A percentile compares a stretch with the other conserved stretches of the same genome.
These are phyloP conservation scores for Elsinoe australis DNA, from an alignment of 2,329 filamentous ascomycete species.

Conservation along the genomic window DNA sequence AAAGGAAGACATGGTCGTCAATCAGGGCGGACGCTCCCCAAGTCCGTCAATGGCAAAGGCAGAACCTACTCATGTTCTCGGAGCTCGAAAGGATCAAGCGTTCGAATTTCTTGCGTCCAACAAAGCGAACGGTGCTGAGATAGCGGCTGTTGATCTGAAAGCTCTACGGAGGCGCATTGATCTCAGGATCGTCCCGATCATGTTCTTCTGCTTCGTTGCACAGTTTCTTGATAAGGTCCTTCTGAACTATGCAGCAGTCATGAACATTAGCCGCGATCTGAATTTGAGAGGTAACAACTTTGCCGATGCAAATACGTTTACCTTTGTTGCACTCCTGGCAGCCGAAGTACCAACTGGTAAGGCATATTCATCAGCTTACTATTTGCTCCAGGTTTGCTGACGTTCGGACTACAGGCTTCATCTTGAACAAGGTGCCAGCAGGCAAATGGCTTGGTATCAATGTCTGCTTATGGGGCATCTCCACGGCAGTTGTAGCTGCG, in stretches of 20 bases:
- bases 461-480: conserved; percentile 38
- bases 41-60: not conserved
- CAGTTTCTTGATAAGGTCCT: conserved; percentile 59
- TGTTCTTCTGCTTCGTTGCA: conserved; percentile 54
- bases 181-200: conserved; percentile 52
- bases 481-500: conserved; percentile 39
- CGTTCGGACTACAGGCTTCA: conserved; percentile 50
- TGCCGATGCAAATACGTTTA: conserved; percentile 29
- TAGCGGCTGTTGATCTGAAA: conserved; percentile 28
- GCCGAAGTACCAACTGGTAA: conserved; percentile 57
- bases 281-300: conserved; percentile 47
- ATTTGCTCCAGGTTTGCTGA: not conserved
- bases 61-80: not conserved
- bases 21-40: too few species aligned
- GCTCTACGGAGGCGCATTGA: conserved; percentile 40
- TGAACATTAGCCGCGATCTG: conserved; percentile 52
- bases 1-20: too few species aligned
- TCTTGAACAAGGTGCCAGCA: conserved; percentile 44
- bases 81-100: conserved; percentile 4
- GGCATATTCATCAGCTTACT: conserved; percentile 26
- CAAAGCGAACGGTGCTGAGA: conserved; percentile 21
- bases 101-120: conserved; percentile 8
- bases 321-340: conserved; percentile 40
- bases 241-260: conserved; percentile 59
- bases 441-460: conserved; percentile 41